These are phyloP conservation scores for Staphylotrichum longicolle DNA, from an alignment of 495 filamentous ascomycete species.

Conservation along the genomic window DNA sequence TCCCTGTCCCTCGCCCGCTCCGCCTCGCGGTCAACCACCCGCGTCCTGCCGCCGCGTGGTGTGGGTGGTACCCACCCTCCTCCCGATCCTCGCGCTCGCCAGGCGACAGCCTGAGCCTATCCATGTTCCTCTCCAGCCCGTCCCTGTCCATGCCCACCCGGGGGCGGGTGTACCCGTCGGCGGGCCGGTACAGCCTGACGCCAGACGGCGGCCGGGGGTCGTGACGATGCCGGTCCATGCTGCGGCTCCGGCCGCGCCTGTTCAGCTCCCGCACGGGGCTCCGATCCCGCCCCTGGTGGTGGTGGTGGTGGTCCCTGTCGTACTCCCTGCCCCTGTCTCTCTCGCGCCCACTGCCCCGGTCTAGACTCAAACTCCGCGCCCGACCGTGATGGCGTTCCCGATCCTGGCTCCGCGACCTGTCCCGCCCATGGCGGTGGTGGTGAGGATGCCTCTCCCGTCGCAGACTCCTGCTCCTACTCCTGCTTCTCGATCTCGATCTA, in stretches of 20 bases:
- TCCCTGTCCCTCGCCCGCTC: not conserved
- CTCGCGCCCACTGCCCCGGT: not conserved
- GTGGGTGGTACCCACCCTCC: not conserved
- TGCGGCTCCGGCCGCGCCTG: not conserved
- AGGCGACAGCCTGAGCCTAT: not conserved
- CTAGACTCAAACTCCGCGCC: not conserved
- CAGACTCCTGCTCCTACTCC: not conserved
- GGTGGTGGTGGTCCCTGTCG: too few species aligned
- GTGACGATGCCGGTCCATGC: not conserved
- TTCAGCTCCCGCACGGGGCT: too few species aligned
- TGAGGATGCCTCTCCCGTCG: too few species aligned
- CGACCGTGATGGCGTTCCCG: not conserved
- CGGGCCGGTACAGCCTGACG: not conserved
- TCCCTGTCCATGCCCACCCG: not conserved
- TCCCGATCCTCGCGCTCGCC: not conserved
- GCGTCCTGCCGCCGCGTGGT: not conserved
- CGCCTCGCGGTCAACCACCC: not conserved
- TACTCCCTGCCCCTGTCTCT: not conserved
- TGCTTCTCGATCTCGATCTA: too few species aligned
- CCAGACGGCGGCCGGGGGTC: not conserved
- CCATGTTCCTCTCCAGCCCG: constrained; percentile 2
- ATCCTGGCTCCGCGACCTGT: not conserved
- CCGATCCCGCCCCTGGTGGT: too few species aligned
- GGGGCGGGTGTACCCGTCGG: not conserved
- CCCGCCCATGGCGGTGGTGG: too few species aligned